Evolutionary conservation across 179 eudicot species (phyloP), one percentile per base, ranked within the genome.

Genomic region (Beta lomatogona): DNA sequence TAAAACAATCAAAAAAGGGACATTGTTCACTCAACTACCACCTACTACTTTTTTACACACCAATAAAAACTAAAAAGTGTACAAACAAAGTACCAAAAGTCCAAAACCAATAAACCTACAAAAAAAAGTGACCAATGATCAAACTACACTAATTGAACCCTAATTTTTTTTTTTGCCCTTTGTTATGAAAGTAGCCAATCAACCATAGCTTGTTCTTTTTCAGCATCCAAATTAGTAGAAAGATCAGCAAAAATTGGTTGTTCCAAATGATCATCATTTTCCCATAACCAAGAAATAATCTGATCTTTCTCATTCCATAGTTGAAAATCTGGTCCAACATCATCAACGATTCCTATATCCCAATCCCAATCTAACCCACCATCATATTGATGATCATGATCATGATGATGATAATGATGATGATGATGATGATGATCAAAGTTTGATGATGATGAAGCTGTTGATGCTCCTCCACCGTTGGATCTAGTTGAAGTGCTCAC

Each of bases 121-220:
- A 45, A 45, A 71, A 48, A 10, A 69, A 4, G 67, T 22, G 1
- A 63, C 67, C 28, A 68, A 41, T 16, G 4, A 67, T 36, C 19
- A 13, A 16, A 31, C 18, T n/a, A 48, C 36, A 72, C 45, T 63
- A 61, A 11, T 2, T 44, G 2, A 73, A 73, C 75, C 10, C 55
- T 76, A 44, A 19, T 0, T 7, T 41, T n/a, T 13, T 2, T 50
- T 36, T 36, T 36, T 36, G 2, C 41, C 2, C 0, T 1, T n/a
- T n/a, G n/a, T 36, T 19, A 90, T 19, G 93, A 91, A 9, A 87
- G 84, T 76, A 91, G 90, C 92, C 92, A 89, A 25, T 85, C 88
- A 50, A 89, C 72, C 88, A 90, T 86, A 15, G 91, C 92, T 77
- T 86, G 85, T 73, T 90, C 92, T 70, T 85, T 65, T 67, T 90